Evolutionary conservation across 2,329 filamentous ascomycete genomes (phyloP), one percentile per base, ranked within the genome.

Genomic region (Paramyrothecium roridum): DNA sequence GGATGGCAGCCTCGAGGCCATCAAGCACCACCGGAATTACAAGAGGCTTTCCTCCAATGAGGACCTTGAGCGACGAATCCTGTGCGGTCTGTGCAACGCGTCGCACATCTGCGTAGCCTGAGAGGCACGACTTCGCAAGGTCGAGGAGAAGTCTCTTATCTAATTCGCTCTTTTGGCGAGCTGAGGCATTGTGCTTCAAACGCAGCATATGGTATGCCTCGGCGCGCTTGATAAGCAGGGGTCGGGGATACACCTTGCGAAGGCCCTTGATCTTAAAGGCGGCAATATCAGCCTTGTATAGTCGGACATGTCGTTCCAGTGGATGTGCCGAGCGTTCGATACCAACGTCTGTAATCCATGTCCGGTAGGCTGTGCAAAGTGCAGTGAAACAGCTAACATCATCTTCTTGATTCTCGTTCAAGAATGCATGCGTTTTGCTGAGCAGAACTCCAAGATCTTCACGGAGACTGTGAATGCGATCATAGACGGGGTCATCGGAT

Each of bases 311-410:
- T 20, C 95, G 83, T 69, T 99, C 95, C 11, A 98, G 79, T 2
- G 96, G 90, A 69, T 97, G 95, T 0, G 95, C 93, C 19, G 93
- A 97, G 57, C 93, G 84, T 73, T 99, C 95, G 57, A 97, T 96
- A 19, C 96, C 95, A 45, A 99, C 93, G 66, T 99, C 95, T 2
- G 96, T 92, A 65, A 99, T 98, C 92, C 93, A 99, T 10, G 91
- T 95, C 47, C 91, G 83, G 70, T 97, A 99, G 1, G 93, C 91
- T 21, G 89, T 89, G 72, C 96, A 99, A 2, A 99, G 75, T 1
- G 93, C 86, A 22, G 92, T 96, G 74, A 99, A 99, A 73, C 92
- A 97, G 17, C 90, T 86, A 1, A 99, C 95, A 68, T 99, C 95
- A 67, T 99, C 95, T 69, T 98, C 91, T 68, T 96, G 93, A 57